A percentile compares a stretch with the other conserved stretches of the same genome.
Conservation (phyloP, 1,284 basidiomycete genomes). For the Fereydounia khargensis region DNA sequence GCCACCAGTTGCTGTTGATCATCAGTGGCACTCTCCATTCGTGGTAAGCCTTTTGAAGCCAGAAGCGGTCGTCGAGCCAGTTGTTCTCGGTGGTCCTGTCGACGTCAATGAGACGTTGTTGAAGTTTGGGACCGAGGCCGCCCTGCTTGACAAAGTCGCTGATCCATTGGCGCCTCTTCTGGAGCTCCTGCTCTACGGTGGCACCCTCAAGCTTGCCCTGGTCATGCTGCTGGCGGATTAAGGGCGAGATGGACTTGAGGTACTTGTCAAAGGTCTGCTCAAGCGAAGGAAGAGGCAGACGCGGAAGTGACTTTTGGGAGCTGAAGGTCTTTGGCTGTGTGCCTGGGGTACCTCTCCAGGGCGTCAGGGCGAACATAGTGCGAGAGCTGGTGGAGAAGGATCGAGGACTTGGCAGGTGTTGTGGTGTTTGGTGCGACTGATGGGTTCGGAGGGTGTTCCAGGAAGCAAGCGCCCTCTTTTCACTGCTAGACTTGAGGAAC, state of each 20-base stretch:
- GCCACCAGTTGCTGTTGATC: slow-evolving; percentile 97
- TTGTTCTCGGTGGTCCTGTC: slow-evolving; percentile 82
- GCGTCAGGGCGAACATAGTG: slow-evolving; percentile 58
- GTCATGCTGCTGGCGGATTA: slow-evolving; percentile 64
- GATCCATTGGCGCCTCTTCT: slow-evolving; percentile 67
- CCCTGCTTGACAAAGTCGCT: slow-evolving; percentile 67
- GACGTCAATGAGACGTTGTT: slow-evolving; percentile 79
- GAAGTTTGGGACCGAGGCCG: slow-evolving; percentile 71
- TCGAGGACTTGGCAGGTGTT: too few species aligned
- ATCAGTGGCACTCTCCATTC: slow-evolving; percentile 83
- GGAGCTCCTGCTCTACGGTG: slow-evolving; percentile 65
- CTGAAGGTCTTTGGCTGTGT: slow-evolving; percentile 59
- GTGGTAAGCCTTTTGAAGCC: slow-evolving; percentile 85
- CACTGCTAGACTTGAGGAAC: too few species aligned
- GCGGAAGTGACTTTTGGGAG: slow-evolving; percentile 60
- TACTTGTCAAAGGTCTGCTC: slow-evolving; percentile 76
- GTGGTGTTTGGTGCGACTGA: too few species aligned
- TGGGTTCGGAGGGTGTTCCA: too few species aligned
- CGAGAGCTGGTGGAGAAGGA: slow-evolving; percentile 15
- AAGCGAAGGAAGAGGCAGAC: slow-evolving; percentile 82
- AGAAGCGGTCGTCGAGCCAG: slow-evolving; percentile 94
- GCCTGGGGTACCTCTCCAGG: slow-evolving; percentile 43
- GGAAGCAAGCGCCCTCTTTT: too few species aligned
- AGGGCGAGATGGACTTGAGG: slow-evolving; percentile 74
- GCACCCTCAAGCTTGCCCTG: slow-evolving; percentile 63